phyloP scores from a whole-genome alignment of 2,329 filamentous ascomycete genomes.

The Chrysoporthe austroafricana region DNA sequence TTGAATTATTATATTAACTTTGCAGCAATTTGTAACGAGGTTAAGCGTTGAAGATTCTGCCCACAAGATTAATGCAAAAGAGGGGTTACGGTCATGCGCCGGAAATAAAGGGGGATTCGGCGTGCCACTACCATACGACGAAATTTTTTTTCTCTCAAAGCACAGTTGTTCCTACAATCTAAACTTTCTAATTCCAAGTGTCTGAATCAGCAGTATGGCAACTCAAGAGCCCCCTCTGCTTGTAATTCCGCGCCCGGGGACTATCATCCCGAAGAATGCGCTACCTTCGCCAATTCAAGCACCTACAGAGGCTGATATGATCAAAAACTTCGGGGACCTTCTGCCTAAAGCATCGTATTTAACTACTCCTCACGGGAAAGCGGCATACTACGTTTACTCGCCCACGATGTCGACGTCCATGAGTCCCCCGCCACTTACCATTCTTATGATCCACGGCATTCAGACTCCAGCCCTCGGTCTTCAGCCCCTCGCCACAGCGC shows the following conservation, averaged over 20 bases:
- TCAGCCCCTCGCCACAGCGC: conserved; percentile 43
- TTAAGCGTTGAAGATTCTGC: too few relatives aligned
- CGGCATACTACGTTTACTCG: conserved; percentile 45
- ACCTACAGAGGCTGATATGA: conserved; percentile 43
- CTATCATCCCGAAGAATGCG: neutral
- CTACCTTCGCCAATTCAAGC: conserved; percentile 35
- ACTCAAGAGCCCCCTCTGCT: neutral
- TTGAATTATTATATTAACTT: too few relatives aligned
- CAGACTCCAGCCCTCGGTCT: conserved; percentile 55
- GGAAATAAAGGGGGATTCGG: too few relatives aligned
- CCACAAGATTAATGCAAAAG: too few relatives aligned
- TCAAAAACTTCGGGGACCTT: conserved; percentile 41
- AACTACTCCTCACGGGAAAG: conserved; percentile 38
- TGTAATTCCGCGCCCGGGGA: conserved; percentile 21
- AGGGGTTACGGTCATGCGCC: too few relatives aligned
- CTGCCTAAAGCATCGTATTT: conserved; percentile 44
- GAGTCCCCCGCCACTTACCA: conserved; percentile 30
- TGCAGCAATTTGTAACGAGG: too few relatives aligned
- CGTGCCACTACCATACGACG: too few relatives aligned
- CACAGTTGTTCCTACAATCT: too few relatives aligned
- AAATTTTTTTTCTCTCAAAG: too few relatives aligned
- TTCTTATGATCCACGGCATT: conserved; percentile 55
- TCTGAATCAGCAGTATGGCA: conserved; percentile 3
- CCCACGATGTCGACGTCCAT: conserved; percentile 27
- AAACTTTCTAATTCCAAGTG: too few relatives aligned